phyloP scores from a whole-genome alignment of 2,329 filamentous ascomycete genomes.

The Fusarium sororula region DNA sequence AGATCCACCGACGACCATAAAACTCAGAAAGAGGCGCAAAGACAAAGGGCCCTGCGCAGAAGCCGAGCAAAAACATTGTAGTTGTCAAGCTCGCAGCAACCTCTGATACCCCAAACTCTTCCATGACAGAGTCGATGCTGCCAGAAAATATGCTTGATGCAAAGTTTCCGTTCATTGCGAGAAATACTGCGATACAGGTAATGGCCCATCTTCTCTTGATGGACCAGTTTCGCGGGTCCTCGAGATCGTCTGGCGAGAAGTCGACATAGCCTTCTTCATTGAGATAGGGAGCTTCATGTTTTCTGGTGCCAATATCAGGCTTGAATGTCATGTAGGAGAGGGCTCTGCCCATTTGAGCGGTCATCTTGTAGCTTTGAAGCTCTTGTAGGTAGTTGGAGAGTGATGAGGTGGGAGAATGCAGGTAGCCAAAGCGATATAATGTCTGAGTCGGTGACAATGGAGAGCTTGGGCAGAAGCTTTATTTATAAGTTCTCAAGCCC shows the following conservation, averaged over 20 bases:
- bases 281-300: slow-evolving; percentile 50
- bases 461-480: background rate
- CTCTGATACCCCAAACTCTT: slow-evolving; percentile 55
- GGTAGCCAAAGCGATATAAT: background rate
- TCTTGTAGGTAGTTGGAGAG: background rate
- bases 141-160: slow-evolving; percentile 51
- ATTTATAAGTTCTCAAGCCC: slow-evolving; percentile 1
- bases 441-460: background rate
- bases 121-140: slow-evolving; percentile 44
- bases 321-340: slow-evolving; percentile 9
- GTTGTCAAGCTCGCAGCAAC: slow-evolving; percentile 60
- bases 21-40: slow-evolving; percentile 68
- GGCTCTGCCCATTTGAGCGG: background rate
- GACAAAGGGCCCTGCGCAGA: slow-evolving; percentile 66
- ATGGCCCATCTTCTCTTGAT: slow-evolving; percentile 51
- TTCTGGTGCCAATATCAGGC: background rate
- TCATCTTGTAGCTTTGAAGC: background rate
- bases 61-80: slow-evolving; percentile 64
- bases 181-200: slow-evolving; percentile 53
- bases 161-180: slow-evolving; percentile 65
- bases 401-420: background rate
- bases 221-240: slow-evolving; percentile 61
- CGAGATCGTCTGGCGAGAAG: slow-evolving; percentile 60
- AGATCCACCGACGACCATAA: slow-evolving; percentile 63
- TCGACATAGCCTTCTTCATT: slow-evolving; percentile 61